Evolutionary conservation across 352 stramenopile genomes (phyloP).

Genomic region (Phytophthora foliorum): DNA sequence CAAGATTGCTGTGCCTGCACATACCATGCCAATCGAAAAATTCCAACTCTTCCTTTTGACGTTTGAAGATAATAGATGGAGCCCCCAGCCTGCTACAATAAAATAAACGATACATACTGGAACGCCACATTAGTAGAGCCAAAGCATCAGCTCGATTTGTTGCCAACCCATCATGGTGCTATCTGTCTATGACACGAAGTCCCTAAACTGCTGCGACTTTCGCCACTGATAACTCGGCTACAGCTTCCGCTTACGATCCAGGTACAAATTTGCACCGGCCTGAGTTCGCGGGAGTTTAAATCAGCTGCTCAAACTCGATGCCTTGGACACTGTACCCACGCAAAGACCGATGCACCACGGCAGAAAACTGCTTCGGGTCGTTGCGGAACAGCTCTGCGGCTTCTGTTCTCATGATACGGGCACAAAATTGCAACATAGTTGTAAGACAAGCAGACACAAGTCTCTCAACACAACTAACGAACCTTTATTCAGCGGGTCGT

Average conservation of each 20-base stretch:
- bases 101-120: conserved; percentile 24
- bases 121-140: conserved; percentile 13
- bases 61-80: conserved; percentile 10
- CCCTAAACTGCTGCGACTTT: conserved; percentile 19
- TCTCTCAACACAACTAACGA: conserved; percentile 11
- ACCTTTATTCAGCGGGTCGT: conserved; percentile 98
- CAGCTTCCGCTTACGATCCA: conserved; percentile 19
- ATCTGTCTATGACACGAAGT: conserved; percentile 26
- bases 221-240: conserved; percentile 11
- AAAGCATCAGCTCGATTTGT: conserved; percentile 31
- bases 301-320: conserved; percentile 85
- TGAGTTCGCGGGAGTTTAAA: conserved; percentile 49
- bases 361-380: conserved; percentile 94
- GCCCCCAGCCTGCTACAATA: conserved; percentile 15
- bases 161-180: conserved; percentile 29
- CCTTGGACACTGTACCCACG: conserved; percentile 84
- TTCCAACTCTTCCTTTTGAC: not conserved
- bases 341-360: conserved; percentile 89
- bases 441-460: conserved; percentile 9
- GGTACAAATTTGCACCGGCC: conserved; percentile 6
- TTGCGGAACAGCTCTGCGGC: conserved; percentile 97
- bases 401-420: conserved; percentile 64
- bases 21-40: not conserved
- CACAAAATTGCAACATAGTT: not conserved
- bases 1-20: no score